These are phyloP conservation scores for Colletotrichum coccodes DNA, from an alignment of 2,329 filamentous ascomycete species.

Conservation along the genomic window DNA sequence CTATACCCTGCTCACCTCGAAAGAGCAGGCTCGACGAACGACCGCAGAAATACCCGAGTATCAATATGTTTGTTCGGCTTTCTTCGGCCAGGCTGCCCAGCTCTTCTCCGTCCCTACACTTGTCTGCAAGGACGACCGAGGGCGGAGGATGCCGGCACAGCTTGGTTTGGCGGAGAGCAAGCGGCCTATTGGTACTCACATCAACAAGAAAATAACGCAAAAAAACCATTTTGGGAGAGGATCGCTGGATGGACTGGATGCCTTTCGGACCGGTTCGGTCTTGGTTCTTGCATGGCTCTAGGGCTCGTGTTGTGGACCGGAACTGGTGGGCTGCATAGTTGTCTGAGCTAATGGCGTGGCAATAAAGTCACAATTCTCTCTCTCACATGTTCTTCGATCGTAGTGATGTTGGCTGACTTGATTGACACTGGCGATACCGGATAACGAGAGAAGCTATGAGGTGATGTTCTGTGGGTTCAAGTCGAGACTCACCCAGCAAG, in stretches of 20 bases:
- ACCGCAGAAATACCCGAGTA: slow-evolving; percentile 34
- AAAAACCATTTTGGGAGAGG: slow-evolving; percentile 30
- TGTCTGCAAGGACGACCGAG: background rate
- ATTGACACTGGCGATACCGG: background rate
- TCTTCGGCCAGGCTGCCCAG: background rate
- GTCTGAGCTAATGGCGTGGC: slow-evolving; percentile 27
- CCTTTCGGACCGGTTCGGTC: slow-evolving; percentile 23
- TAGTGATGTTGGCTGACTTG: background rate
- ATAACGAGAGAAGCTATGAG: no score
- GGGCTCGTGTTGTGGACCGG: background rate
- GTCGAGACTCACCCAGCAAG: no score
- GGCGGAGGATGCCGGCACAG: background rate
- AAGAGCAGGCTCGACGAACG: slow-evolving; percentile 28
- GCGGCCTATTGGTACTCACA: slow-evolving; percentile 26
- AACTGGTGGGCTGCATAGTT: slow-evolving; percentile 27
- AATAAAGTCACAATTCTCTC: slow-evolving; percentile 28
- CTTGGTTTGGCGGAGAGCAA: background rate
- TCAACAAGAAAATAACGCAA: slow-evolving; percentile 32
- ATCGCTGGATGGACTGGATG: slow-evolving; percentile 29
- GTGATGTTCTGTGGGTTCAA: no score
- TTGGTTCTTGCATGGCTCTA: background rate
- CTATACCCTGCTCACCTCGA: slow-evolving; percentile 27
- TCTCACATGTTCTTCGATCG: background rate
- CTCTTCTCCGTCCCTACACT: background rate
- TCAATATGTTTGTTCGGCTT: slow-evolving; percentile 6